Base-by-base conservation (phyloP, 1,284 basidiomycete genomes). In the Takashimella koratensis region DNA sequence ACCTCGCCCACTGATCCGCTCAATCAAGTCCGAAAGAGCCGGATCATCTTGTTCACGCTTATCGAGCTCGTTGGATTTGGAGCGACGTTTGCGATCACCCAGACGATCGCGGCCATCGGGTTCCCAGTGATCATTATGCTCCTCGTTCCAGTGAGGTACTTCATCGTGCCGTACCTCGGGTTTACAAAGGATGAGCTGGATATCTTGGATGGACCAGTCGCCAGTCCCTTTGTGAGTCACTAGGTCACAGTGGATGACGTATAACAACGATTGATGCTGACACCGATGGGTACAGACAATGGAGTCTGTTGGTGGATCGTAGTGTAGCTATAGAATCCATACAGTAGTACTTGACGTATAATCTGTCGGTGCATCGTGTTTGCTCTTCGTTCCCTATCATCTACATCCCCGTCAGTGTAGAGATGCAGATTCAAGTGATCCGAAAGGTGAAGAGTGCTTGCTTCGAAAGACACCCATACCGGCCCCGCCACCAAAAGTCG, bases 101-200 rank as follows among this genome's bases (percentile, higher is more conserved):
- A 96, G 71, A 97, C 92, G 0, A 86, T 90, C 49, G 90, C 87
- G 49, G 88, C 88, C 0, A 91, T 96, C 53, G 91, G 88, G 1
- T 97, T 97, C 71, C 92, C 93, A 0, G 81, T 96, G 41, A 84
- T 96, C 59, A 96, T 97, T 67, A 83, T 90, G 66, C 75, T 90
- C 19, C 80, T 98, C 19, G 82, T 97, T n/a, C 94, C 94, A 0
- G 63, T 95, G 5, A 80, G 95, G 44, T 82, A 84, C 42, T 80
- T 80, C 54, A 59, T 91, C 13, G 80, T 97, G 3, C 92, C 94
- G 1, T 79, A 78, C 20, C 75, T 92, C 27, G 84, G 87, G 1
- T 95, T 98, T 73, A 86, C 87, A 0, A 68, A 77, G 1, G 85
- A 87, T 53, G 94, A 98, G 70, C 78, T 98, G 27, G 80, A 80